These are phyloP conservation scores for Domatiomyces globalis DNA, from an alignment of 2,329 filamentous ascomycete genomes.

Conservation along the genomic window DNA sequence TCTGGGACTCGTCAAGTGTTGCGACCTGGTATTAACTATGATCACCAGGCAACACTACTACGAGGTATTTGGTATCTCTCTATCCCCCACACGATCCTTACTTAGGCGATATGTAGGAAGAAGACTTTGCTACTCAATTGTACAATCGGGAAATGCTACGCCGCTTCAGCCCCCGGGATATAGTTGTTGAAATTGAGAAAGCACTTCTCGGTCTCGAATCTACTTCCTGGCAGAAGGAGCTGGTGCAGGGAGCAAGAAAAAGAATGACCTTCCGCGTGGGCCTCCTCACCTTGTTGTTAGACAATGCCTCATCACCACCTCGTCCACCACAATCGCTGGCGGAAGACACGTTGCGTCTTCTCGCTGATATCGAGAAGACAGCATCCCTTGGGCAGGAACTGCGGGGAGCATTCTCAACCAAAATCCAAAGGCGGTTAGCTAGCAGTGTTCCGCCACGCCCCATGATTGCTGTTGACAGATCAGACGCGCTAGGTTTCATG, in stretches of 20 bases:
- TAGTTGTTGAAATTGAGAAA: conserved; percentile 29
- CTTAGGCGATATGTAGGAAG: conserved; percentile 47
- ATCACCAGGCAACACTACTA: conserved; percentile 79
- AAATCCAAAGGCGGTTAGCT: conserved; percentile 79
- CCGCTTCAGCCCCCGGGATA: conserved; percentile 42
- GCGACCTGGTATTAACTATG: conserved; percentile 60
- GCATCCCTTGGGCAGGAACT: conserved; percentile 50
- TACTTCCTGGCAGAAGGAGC: not conserved
- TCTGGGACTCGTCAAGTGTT: conserved; percentile 68
- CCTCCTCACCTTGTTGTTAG: conserved; percentile 17
- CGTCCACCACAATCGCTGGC: not conserved
- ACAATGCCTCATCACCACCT: conserved; percentile 1
- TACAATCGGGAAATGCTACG: conserved; percentile 68
- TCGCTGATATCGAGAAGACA: conserved; percentile 46
- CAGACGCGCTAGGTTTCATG: conserved; percentile 57
- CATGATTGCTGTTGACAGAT: conserved; percentile 58
- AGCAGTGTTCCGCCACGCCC: conserved; percentile 88
- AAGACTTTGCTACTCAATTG: conserved; percentile 88
- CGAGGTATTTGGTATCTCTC: conserved; percentile 44
- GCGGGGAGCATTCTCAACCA: conserved; percentile 70
- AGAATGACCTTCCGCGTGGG: conserved; percentile 12
- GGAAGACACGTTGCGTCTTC: conserved; percentile 13
- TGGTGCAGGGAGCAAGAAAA: not conserved
- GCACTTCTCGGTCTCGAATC: conserved; percentile 11
- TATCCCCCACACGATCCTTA: not conserved